Evolutionary conservation across 106 monocot species (phyloP).

Genomic region (Cymbidium sinense): DNA sequence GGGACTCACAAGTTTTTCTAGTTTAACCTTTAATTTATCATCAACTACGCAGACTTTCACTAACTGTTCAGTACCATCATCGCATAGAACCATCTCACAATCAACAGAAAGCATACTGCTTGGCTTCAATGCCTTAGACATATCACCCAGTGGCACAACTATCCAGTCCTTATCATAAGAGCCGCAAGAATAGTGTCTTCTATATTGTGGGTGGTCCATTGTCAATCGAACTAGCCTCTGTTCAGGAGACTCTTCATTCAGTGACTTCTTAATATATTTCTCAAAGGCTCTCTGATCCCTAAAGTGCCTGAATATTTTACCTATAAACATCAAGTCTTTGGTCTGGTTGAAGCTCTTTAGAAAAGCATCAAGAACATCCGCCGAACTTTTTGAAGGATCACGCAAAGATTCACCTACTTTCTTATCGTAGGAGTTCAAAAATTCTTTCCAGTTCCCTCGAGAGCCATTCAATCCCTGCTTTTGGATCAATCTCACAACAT

Average conservation of each 20-base stretch:
- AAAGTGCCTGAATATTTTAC: neutral
- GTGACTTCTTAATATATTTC: too few relatives aligned
- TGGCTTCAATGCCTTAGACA: conserved; percentile 36
- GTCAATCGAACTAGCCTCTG: too few relatives aligned
- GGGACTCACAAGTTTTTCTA: conserved; percentile 64
- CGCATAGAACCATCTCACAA: conserved; percentile 74
- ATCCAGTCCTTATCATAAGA: conserved; percentile 44
- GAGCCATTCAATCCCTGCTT: conserved; percentile 37
- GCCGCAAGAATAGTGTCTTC: too few relatives aligned
- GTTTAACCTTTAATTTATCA: conserved; percentile 68
- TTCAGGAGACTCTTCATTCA: too few relatives aligned
- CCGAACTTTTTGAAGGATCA: conserved; percentile 1
- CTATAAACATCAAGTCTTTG: neutral
- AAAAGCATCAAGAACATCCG: neutral
- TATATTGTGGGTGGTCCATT: too few relatives aligned
- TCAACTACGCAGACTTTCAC: conserved; percentile 74
- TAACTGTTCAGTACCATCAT: conserved; percentile 69
- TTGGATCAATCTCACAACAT: conserved; percentile 51
- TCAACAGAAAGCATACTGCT: conserved; percentile 45
- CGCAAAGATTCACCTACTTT: conserved; percentile 51
- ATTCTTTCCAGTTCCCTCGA: conserved; percentile 66
- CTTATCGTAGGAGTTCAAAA: conserved; percentile 27
- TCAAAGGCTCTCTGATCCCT: too few relatives aligned
- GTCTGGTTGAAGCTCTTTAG: conserved; percentile 1
- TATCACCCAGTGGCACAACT: conserved; percentile 35